Percentiles rank a stretch among this genome's conserved stretches.
Evolutionary conservation across 495 filamentous ascomycete species (phyloP).

Genomic region (Daldinia bambusicola): DNA sequence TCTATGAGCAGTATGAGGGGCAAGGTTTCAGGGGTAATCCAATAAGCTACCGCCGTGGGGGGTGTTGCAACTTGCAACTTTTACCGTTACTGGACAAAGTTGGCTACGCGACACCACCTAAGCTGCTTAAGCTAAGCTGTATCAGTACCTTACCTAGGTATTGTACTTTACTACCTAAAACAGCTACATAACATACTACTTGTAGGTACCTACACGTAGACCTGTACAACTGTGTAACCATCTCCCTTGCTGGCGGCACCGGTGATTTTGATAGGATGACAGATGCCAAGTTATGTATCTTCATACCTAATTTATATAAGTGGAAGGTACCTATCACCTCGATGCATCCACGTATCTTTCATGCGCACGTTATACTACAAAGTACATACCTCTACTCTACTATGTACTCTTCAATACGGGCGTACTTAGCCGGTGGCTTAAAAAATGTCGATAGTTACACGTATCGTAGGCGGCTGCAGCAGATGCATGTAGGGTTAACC

Average conservation of each 20-base stretch:
- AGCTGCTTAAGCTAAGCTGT: not conserved
- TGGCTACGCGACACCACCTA: not conserved
- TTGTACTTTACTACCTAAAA: no score
- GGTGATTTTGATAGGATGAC: not conserved
- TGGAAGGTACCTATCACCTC: no score
- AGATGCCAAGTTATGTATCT: not conserved
- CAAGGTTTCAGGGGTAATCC: slow-evolving; percentile 43
- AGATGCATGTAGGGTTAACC: no score
- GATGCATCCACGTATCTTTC: not conserved
- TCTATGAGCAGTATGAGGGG: slow-evolving; percentile 41
- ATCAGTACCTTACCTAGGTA: not conserved
- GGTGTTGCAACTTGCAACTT: not conserved
- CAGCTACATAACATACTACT: not conserved
- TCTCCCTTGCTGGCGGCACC: slow-evolving; percentile 1
- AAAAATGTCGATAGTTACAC: not conserved
- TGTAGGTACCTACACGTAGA: slow-evolving; percentile 1
- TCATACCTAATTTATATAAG: not conserved
- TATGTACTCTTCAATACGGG: no score
- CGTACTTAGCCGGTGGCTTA: not conserved
- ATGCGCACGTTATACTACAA: not conserved
- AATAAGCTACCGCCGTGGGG: slow-evolving; percentile 30
- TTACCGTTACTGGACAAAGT: not conserved
- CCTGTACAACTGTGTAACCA: slow-evolving; percentile 1
- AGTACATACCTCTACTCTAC: not conserved
- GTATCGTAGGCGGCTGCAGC: no score